A percentile compares a stretch with the other conserved stretches of the same genome.
Conservation (phyloP, 129 eudicot genomes). For the Escallonia rubra region DNA sequence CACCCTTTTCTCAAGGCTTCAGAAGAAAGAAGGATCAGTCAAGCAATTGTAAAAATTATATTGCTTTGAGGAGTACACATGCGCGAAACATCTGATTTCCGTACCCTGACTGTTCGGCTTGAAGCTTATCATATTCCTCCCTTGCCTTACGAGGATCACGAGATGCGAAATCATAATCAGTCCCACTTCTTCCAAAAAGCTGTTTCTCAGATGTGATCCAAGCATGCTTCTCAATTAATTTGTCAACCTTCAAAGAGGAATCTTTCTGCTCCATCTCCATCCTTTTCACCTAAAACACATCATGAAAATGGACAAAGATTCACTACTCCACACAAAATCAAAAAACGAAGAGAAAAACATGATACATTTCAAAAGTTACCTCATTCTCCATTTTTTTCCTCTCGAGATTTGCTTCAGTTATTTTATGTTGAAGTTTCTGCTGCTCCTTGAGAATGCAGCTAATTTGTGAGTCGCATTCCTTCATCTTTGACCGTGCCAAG, state of each 20-base stretch:
- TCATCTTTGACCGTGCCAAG: conserved; percentile 59
- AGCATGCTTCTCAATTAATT: conserved; percentile 68
- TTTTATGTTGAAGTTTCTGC: conserved; percentile 55
- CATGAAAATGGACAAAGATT: not conserved
- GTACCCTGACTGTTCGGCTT: conserved; percentile 89
- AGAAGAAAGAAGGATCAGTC: conserved; percentile 8
- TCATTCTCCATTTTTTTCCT: conserved; percentile 90
- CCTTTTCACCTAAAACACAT: conserved; percentile 63
- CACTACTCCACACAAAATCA: not conserved
- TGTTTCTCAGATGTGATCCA: conserved; percentile 96
- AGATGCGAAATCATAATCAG: conserved; percentile 82
- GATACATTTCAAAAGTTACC: conserved; percentile 30
- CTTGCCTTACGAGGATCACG: conserved; percentile 69
- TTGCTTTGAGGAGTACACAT: not conserved
- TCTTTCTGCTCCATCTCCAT: conserved; percentile 97
- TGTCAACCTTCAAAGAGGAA: conserved; percentile 73
- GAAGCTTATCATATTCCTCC: conserved; percentile 64
- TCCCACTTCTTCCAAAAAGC: conserved; percentile 89
- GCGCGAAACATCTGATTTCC: not conserved
- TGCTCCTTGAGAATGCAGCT: conserved; percentile 67
- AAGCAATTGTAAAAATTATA: conserved; percentile 1
- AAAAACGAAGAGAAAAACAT: not conserved
- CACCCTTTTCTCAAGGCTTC: conserved; percentile 92
- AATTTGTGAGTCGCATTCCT: conserved; percentile 87
- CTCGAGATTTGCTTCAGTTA: conserved; percentile 69